These are phyloP conservation scores for Coemansia sp. DNA, from an alignment of 192 early-diverging fungal species.

Conservation along the genomic window DNA sequence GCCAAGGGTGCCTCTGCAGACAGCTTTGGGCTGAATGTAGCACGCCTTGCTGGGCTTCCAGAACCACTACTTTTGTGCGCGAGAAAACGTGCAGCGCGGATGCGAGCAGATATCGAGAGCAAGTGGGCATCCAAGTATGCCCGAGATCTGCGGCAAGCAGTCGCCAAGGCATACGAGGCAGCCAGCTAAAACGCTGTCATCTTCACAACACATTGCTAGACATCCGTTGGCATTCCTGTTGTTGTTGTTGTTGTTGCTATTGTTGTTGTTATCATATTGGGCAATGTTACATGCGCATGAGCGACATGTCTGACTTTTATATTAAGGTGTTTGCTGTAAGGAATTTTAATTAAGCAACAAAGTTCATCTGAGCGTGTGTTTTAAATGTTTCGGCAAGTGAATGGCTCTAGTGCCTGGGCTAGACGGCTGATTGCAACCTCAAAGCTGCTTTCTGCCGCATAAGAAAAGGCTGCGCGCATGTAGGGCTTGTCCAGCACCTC, in stretches of 20 bases:
- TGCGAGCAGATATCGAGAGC: slow-evolving; percentile 60
- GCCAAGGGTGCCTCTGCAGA: slow-evolving; percentile 80
- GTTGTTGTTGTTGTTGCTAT: no score
- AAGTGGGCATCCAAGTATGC: slow-evolving; percentile 28
- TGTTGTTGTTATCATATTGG: no score
- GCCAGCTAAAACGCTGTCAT: neutral
- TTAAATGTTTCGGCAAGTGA: slow-evolving; percentile 12
- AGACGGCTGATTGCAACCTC: slow-evolving; percentile 64
- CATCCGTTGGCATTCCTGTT: neutral
- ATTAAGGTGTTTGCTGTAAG: neutral
- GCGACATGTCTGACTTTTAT: no score
- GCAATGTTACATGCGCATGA: no score
- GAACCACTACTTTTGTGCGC: slow-evolving; percentile 68
- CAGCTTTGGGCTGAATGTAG: slow-evolving; percentile 97
- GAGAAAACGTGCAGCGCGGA: slow-evolving; percentile 65
- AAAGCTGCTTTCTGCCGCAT: slow-evolving; percentile 63
- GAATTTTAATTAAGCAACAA: neutral
- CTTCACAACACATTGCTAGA: neutral
- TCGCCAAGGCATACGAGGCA: slow-evolving; percentile 15
- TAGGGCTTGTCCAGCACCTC: slow-evolving; percentile 56
- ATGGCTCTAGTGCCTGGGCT: slow-evolving; percentile 57
- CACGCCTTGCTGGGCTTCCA: slow-evolving; percentile 89
- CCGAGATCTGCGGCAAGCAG: slow-evolving; percentile 18
- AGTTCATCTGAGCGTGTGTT: neutral
- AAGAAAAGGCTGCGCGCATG: slow-evolving; percentile 72